Conservation (phyloP, 2,329 filamentous ascomycete genomes). For the Apiospora rasikravindrae region DNA sequence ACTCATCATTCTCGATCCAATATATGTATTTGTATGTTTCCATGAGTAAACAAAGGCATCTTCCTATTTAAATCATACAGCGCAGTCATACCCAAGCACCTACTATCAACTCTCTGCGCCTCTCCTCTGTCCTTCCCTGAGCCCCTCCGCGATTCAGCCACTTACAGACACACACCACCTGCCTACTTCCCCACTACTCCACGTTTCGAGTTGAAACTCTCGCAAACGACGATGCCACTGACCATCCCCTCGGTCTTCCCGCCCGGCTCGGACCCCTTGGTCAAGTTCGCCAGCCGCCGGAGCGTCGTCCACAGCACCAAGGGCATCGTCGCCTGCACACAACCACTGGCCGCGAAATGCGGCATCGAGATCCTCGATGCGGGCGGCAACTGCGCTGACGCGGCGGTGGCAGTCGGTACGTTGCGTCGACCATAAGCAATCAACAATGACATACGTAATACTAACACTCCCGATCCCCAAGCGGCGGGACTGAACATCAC, state of each 20-base stretch:
- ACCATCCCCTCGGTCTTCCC: conserved; percentile 53
- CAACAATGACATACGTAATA: background rate
- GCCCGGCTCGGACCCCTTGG: conserved; percentile 55
- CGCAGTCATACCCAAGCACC: too few species aligned
- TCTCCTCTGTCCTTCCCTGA: background rate
- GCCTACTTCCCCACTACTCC: background rate
- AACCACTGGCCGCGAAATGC: conserved; percentile 87
- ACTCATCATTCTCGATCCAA: background rate
- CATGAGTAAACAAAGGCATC: background rate
- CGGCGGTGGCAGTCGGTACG: conserved; percentile 88
- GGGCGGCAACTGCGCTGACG: conserved; percentile 94
- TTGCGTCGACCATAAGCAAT: conserved; percentile 27
- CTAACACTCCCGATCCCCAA: conserved; percentile 37
- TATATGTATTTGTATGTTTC: background rate
- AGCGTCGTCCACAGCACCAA: conserved; percentile 94
- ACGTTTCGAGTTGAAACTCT: background rate
- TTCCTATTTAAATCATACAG: too few species aligned
- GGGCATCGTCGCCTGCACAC: conserved; percentile 88
- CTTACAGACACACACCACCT: background rate
- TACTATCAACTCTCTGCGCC: background rate
- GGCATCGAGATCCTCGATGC: conserved; percentile 83
- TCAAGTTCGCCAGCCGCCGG: conserved; percentile 76
- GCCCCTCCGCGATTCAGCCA: background rate
- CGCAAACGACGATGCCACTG: conserved; percentile 49
- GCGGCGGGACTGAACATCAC: conserved; percentile 93